Evolutionary conservation across 2,329 filamentous ascomycete genomes (phyloP), one percentile per base, ranked within the genome.

Genomic region (Tolypocladium album): DNA sequence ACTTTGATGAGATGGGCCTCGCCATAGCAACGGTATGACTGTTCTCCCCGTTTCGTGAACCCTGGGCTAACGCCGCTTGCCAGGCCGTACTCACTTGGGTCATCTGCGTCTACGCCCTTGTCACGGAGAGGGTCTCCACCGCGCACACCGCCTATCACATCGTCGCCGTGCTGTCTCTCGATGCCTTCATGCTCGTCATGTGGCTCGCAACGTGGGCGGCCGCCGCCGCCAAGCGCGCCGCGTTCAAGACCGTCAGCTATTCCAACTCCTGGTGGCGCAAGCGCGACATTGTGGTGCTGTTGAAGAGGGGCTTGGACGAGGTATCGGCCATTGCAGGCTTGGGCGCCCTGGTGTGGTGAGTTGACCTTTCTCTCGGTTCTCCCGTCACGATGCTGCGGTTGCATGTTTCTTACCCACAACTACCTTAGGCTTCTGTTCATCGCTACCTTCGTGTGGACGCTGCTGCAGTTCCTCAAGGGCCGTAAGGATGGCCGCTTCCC

Each of bases 21-120:
- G 69, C 74, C 5, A 66, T 78, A 36, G 74, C 73, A 45, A 72
- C 73, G 57, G 77, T 78, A 72, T 34, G 74, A 9, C 40, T 20
- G 3, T n/a, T 67, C 40, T 24, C n/a, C 50, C 60, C 31, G n/a
- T 22, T 39, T 13, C 36, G 36, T 38, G n/a, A 24, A 34, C n/a
- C 27, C n/a, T 20, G 11, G 11, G 64, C 65, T 62, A 58, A 62
- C 58, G 55, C 31, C 58, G 42, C 38, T 3, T 45, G 45, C 47
- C 42, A 80, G 78, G 67, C 71, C 20, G 58, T 81, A 62, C 70
- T 81, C 63, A 80, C 78, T 31, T 80, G 77, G 77, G 57, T 79
- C 39, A 67, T 75, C 50, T 67, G 78, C 39, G 64, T 67, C 13
- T 81, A 81, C 68, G 65, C 68, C 24, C 57, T 80, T 63, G 62